Conservation (phyloP, 2,329 filamentous ascomycete species). For the Neopestalotiopsis clavispora region DNA sequence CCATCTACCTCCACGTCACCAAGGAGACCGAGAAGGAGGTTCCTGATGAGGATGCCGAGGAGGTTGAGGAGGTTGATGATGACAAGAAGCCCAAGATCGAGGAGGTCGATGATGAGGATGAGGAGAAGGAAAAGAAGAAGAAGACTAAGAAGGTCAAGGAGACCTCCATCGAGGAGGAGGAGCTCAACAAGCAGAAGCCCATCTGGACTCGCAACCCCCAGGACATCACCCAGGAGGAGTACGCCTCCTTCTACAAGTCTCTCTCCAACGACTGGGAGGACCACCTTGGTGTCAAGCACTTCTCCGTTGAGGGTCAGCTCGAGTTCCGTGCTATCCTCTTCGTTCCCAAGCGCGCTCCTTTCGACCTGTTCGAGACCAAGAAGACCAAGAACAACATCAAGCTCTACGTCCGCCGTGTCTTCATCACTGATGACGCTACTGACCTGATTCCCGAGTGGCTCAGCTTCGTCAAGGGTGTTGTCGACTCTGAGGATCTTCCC, state of each 20-base stretch:
- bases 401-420: conserved; percentile 99
- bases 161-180: conserved; percentile 97
- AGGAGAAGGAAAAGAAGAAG: conserved; percentile 86
- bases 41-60: conserved; percentile 90
- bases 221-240: conserved; percentile 96
- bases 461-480: conserved; percentile 99
- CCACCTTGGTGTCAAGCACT: conserved; percentile 99
- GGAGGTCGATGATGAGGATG: conserved; percentile 87
- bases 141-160: conserved; percentile 99
- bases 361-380: conserved; percentile 99
- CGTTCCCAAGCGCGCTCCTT: conserved; percentile 98
- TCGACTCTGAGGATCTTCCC: conserved; percentile 99
- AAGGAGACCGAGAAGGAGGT: conserved; percentile 99
- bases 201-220: conserved; percentile 99
- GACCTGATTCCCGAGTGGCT: conserved; percentile 99
- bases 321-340: conserved; percentile 99
- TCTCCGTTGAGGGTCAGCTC: conserved; percentile 99
- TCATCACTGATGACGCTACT: conserved; percentile 99
- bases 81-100: conserved; percentile 97
- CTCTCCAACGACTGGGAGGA: conserved; percentile 99
- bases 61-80: conserved; percentile 73
- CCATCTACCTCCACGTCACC: conserved; percentile 98
- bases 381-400: conserved; percentile 99
- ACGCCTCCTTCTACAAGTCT: conserved; percentile 99
- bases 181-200: conserved; percentile 99